A percentile compares a stretch with the other conserved stretches of the same genome.
Conservation (phyloP, 1,284 basidiomycete genomes). For the Albatrellus sp. region DNA sequence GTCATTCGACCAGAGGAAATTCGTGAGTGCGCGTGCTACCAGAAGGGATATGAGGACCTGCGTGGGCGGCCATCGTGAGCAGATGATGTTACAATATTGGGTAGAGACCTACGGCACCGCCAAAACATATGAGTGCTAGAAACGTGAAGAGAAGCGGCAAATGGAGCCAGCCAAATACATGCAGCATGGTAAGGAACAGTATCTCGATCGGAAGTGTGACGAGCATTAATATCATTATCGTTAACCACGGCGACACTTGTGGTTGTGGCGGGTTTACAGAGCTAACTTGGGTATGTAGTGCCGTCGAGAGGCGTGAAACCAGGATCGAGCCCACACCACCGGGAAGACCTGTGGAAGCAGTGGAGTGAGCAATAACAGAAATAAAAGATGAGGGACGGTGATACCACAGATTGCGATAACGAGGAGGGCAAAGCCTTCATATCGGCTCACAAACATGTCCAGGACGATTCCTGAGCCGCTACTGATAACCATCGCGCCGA, state of each 20-base stretch:
- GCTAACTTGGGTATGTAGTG: conserved; percentile 51
- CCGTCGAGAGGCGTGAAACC: conserved; percentile 82
- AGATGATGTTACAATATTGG: not conserved
- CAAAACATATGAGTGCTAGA: conserved; percentile 60
- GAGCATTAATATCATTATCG: conserved; percentile 55
- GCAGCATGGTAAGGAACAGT: conserved; percentile 57
- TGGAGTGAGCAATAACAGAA: not conserved
- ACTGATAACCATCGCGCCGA: conserved; percentile 88
- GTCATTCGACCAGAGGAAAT: conserved; percentile 71
- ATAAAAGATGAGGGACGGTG: conserved; percentile 9
- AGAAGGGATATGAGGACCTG: conserved; percentile 63
- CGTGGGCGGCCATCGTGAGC: not conserved
- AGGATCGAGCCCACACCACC: conserved; percentile 88
- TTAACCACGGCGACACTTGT: conserved; percentile 28
- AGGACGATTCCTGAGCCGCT: conserved; percentile 86
- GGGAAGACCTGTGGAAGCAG: conserved; percentile 47
- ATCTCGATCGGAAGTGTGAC: conserved; percentile 72
- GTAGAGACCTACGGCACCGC: conserved; percentile 48
- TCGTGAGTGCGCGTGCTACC: conserved; percentile 59
- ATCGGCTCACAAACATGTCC: conserved; percentile 78
- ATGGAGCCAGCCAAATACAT: conserved; percentile 63
- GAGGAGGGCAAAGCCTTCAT: conserved; percentile 80
- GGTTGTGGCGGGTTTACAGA: conserved; percentile 6
- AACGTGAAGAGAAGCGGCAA: conserved; percentile 55
- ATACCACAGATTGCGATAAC: conserved; percentile 82